Conservation (phyloP, 192 early-diverging fungal species). For the Glomus cerebriforme region DNA sequence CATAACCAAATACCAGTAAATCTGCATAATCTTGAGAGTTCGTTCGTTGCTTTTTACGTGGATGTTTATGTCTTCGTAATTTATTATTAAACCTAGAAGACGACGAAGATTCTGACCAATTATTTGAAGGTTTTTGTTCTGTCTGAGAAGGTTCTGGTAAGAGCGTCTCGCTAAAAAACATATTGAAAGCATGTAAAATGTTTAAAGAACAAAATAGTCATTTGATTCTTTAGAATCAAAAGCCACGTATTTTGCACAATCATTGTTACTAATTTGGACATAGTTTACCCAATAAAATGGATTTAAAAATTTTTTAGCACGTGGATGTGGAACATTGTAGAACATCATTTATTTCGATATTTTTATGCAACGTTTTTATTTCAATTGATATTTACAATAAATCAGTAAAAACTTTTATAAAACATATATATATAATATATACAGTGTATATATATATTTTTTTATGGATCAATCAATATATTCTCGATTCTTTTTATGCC, state of each 20-base stretch:
- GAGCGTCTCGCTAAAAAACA: conserved; percentile 26
- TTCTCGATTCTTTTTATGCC: conserved; percentile 61
- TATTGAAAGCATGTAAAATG: not conserved
- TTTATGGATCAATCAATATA: too few species aligned
- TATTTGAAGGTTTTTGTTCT: conserved; percentile 1
- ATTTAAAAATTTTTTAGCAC: too few species aligned
- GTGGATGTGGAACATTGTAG: too few species aligned
- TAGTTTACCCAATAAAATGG: too few species aligned
- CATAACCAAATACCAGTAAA: conserved; percentile 55
- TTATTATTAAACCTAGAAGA: not conserved
- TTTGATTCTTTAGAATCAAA: not conserved
- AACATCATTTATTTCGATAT: too few species aligned
- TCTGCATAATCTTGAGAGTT: conserved; percentile 36
- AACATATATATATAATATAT: too few species aligned
- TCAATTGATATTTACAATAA: too few species aligned
- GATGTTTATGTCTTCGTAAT: conserved; percentile 9
- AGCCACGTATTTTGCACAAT: too few species aligned
- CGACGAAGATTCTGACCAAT: not conserved
- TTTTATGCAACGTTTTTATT: too few species aligned
- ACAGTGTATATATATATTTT: too few species aligned
- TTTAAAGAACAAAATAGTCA: not conserved
- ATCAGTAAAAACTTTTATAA: too few species aligned
- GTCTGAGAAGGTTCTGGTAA: conserved; percentile 7
- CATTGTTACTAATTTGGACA: too few species aligned
- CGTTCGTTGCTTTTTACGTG: conserved; percentile 27